Evolutionary conservation across 2,329 filamentous ascomycete genomes (phyloP).

Genomic region (Fusarium sambucinum): DNA sequence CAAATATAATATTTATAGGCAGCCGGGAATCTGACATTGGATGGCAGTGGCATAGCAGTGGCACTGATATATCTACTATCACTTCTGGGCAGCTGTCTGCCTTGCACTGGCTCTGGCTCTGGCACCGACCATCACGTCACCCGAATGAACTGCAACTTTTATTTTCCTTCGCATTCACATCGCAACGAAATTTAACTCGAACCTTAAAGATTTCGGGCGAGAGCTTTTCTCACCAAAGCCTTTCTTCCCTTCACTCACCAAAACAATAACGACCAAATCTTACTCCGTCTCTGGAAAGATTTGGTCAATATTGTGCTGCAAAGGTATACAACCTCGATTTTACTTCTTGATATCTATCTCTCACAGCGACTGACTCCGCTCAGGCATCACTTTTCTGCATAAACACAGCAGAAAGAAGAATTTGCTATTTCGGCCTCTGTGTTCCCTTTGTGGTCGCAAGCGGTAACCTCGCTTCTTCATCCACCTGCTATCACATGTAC

Average conservation of each 20-base stretch:
- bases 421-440: conserved; percentile 16
- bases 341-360: neutral
- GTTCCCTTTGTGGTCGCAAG: conserved; percentile 21
- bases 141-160: conserved; percentile 1
- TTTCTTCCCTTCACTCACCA: neutral
- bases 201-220: neutral
- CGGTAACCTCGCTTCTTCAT: conserved; percentile 38
- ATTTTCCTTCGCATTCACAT: neutral
- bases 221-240: neutral
- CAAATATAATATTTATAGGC: neutral
- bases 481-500: conserved; percentile 37
- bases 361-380: neutral
- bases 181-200: neutral
- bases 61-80: conserved; percentile 7
- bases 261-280: neutral
- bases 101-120: neutral
- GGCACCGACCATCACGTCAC: conserved; percentile 3
- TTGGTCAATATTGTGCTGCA: neutral
- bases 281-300: neutral
- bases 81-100: conserved; percentile 1
- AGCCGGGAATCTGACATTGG: conserved; percentile 25
- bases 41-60: neutral
- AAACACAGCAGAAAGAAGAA: neutral
- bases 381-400: neutral
- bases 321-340: neutral